A percentile compares a stretch with the other conserved stretches of the same genome.
Evolutionary conservation across 148 eudicot genomes (phyloP).

Genomic region (Rhododendron williamsianum): DNA sequence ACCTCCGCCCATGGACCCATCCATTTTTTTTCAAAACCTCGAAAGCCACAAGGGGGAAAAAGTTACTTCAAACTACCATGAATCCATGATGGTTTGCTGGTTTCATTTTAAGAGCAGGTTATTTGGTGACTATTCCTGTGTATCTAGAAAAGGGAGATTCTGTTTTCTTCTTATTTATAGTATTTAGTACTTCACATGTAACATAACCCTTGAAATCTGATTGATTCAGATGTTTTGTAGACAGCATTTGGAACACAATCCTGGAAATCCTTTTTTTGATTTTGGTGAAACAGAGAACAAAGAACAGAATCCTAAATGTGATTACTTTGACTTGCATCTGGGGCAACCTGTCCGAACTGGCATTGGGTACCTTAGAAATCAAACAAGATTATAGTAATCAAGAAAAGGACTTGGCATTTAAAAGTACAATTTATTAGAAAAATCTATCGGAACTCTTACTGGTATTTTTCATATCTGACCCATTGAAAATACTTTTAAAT

Average conservation of each 20-base stretch:
- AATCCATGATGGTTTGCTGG: neutral
- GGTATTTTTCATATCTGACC: neutral
- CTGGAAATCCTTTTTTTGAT: neutral
- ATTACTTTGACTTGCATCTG: neutral
- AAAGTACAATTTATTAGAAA: neutral
- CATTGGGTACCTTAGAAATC: neutral
- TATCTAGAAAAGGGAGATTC: neutral
- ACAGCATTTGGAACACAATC: conserved; percentile 8
- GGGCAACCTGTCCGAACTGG: neutral
- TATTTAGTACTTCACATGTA: neutral
- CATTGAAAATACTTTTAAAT: neutral
- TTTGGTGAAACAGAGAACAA: neutral
- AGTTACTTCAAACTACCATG: neutral
- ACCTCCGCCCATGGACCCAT: too few species aligned
- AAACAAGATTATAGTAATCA: neutral
- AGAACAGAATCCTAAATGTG: neutral
- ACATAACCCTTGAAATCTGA: neutral
- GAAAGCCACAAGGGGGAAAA: neutral
- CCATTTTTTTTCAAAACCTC: neutral
- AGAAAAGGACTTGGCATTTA: neutral
- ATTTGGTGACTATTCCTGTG: neutral
- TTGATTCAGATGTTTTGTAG: neutral
- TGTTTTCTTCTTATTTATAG: neutral
- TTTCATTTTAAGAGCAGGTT: neutral
- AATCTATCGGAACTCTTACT: neutral